phyloP scores from a whole-genome alignment of 2,329 filamentous ascomycete species.

The Microdochium trichocladiopsis region DNA sequence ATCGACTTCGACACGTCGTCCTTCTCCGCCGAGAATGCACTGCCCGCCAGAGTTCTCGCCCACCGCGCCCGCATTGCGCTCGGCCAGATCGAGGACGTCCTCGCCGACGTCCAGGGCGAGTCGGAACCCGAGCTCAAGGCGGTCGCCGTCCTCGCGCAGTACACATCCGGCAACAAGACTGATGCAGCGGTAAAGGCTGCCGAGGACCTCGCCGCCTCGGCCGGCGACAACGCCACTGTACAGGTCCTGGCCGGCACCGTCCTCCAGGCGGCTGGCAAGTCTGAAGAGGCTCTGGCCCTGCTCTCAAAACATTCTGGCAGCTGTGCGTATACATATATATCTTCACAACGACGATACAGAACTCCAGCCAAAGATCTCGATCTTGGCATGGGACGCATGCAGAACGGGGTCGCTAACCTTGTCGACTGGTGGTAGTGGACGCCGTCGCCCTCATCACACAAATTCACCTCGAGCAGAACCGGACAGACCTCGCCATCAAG shows the following conservation, averaged over 20 bases:
- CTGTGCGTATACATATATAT: constrained; percentile 45
- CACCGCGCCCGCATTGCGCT: constrained; percentile 79
- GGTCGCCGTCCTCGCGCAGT: constrained; percentile 69
- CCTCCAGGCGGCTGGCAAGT: constrained; percentile 69
- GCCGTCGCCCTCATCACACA: constrained; percentile 85
- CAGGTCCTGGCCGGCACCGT: constrained; percentile 79
- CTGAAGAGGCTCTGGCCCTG: constrained; percentile 77
- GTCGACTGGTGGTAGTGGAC: constrained; percentile 37
- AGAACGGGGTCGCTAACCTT: too few species aligned
- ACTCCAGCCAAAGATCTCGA: too few species aligned
- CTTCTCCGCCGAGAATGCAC: constrained; percentile 71
- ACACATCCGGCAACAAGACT: constrained; percentile 45
- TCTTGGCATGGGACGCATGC: too few species aligned
- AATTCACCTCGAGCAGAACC: constrained; percentile 87
- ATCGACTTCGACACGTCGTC: constrained; percentile 76
- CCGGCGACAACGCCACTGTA: constrained; percentile 69
- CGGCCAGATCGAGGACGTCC: constrained; percentile 67
- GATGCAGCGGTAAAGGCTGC: constrained; percentile 56
- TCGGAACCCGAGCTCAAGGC: constrained; percentile 67
- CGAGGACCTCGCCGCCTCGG: constrained; percentile 59
- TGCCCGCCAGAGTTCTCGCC: constrained; percentile 70
- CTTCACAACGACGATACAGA: background rate
- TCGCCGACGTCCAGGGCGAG: constrained; percentile 58
- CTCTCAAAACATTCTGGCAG: constrained; percentile 80
- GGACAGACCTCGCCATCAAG: constrained; percentile 82